phyloP scores from a whole-genome alignment of 441 rosid genomes.

The Rhodomyrtus psidioides region DNA sequence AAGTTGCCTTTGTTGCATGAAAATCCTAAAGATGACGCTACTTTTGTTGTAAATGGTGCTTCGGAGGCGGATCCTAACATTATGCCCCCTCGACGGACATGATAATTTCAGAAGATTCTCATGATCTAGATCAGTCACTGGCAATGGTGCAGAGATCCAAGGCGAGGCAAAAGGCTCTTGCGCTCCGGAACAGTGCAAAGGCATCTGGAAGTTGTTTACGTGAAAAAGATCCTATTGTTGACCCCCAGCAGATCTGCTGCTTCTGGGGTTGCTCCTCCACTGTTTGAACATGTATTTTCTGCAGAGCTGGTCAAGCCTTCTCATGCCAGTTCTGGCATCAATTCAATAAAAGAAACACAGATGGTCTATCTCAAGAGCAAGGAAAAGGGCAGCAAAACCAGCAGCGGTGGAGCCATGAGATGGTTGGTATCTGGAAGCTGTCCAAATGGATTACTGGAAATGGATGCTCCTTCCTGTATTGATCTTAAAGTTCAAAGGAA shows the following conservation, averaged over 20 bases:
- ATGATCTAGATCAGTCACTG: slow-evolving; percentile 39
- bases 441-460: background rate
- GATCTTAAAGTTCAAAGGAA: slow-evolving; percentile 15
- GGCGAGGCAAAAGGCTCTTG: slow-evolving; percentile 76
- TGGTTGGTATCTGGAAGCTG: slow-evolving; percentile 19
- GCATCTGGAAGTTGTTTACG: slow-evolving; percentile 24
- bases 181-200: slow-evolving; percentile 64
- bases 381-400: slow-evolving; percentile 18
- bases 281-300: slow-evolving; percentile 23
- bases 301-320: slow-evolving; percentile 21
- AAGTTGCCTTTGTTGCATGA: slow-evolving; percentile 22
- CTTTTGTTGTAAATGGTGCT: slow-evolving; percentile 2
- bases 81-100: slow-evolving; percentile 41
- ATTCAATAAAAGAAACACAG: slow-evolving; percentile 16
- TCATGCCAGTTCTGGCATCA: slow-evolving; percentile 16
- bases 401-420: slow-evolving; percentile 27
- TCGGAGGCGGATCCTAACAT: slow-evolving; percentile 30
- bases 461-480: background rate
- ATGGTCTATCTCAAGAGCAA: slow-evolving; percentile 15
- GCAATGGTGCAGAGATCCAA: slow-evolving; percentile 78
- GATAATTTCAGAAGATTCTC: slow-evolving; percentile 16
- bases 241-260: slow-evolving; percentile 15
- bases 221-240: slow-evolving; percentile 17
- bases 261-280: slow-evolving; percentile 33
- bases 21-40: slow-evolving; percentile 11